These are phyloP conservation scores for Pseudogymnoascus sp. DNA, from an alignment of 2,329 filamentous ascomycete genomes.

Conservation along the genomic window DNA sequence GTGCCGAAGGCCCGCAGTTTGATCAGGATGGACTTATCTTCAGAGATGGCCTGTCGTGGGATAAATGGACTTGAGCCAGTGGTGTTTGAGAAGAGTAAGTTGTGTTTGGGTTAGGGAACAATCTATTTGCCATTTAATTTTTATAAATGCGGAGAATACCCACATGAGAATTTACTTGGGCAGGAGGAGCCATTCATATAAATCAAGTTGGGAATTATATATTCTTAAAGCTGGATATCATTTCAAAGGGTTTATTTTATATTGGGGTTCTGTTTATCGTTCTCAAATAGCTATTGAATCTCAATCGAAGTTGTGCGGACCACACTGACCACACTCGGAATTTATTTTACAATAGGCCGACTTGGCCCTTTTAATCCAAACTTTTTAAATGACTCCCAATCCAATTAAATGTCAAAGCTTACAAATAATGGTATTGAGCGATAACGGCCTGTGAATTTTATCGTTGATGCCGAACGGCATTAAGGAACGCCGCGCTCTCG, in stretches of 20 bases:
- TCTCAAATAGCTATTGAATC: background rate
- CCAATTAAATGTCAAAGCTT: background rate
- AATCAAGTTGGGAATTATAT: too few relatives aligned
- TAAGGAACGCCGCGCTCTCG: background rate
- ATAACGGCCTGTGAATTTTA: background rate
- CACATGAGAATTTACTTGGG: background rate
- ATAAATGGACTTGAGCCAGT: background rate
- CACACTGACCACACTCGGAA: too few relatives aligned
- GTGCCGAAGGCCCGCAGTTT: constrained; percentile 45
- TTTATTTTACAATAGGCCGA: background rate
- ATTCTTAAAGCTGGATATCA: too few relatives aligned
- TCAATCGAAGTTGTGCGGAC: too few relatives aligned
- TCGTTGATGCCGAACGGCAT: background rate
- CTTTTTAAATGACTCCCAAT: background rate
- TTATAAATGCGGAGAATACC: background rate
- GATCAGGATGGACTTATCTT: background rate
- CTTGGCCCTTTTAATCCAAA: background rate
- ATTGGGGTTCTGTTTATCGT: background rate
- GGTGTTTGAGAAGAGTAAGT: too few relatives aligned
- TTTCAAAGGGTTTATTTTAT: background rate
- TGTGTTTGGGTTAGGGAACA: background rate
- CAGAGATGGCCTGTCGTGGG: background rate
- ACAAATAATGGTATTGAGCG: background rate
- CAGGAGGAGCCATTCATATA: too few relatives aligned
- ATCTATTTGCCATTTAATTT: background rate